Percentiles rank a stretch among this genome's conserved stretches.
These are phyloP conservation scores for Hysterangium stoloniferum DNA, from an alignment of 768 basidiomycete genomes.

Conservation along the genomic window DNA sequence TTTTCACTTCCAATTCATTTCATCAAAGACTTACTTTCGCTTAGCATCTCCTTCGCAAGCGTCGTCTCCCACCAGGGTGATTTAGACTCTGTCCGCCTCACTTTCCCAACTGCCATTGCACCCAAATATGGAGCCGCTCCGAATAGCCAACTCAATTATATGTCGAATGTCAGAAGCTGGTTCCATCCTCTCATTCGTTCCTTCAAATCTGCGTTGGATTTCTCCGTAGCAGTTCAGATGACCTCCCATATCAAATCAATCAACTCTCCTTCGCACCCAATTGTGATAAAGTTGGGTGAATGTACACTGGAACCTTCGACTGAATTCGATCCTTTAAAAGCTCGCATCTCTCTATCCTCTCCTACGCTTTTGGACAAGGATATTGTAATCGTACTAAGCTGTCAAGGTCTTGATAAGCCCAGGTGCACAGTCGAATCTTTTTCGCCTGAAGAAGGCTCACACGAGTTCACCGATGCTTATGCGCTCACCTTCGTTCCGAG, in stretches of 20 bases:
- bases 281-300: slow-evolving; percentile 27
- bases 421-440: slow-evolving; percentile 46
- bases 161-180: no score
- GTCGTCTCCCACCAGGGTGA: slow-evolving; percentile 13
- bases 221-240: slow-evolving; percentile 12
- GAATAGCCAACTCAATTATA: neutral
- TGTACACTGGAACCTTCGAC: slow-evolving; percentile 33
- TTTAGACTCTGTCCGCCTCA: slow-evolving; percentile 10
- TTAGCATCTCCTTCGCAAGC: slow-evolving; percentile 27
- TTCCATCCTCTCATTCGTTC: no score
- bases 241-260: slow-evolving; percentile 13
- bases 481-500: slow-evolving; percentile 45
- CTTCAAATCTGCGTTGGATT: slow-evolving; percentile 12
- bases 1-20: neutral
- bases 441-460: slow-evolving; percentile 16
- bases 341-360: slow-evolving; percentile 21
- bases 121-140: slow-evolving; percentile 11
- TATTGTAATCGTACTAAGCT: slow-evolving; percentile 43
- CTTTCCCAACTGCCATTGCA: slow-evolving; percentile 12
- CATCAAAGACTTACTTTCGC: slow-evolving; percentile 19
- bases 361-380: slow-evolving; percentile 36
- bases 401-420: slow-evolving; percentile 43
- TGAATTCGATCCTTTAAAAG: slow-evolving; percentile 10
- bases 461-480: slow-evolving; percentile 39
- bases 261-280: slow-evolving; percentile 15